Evolutionary conservation across 2,329 filamentous ascomycete species (phyloP).

Genomic region (Phaeosphaeria sp.): DNA sequence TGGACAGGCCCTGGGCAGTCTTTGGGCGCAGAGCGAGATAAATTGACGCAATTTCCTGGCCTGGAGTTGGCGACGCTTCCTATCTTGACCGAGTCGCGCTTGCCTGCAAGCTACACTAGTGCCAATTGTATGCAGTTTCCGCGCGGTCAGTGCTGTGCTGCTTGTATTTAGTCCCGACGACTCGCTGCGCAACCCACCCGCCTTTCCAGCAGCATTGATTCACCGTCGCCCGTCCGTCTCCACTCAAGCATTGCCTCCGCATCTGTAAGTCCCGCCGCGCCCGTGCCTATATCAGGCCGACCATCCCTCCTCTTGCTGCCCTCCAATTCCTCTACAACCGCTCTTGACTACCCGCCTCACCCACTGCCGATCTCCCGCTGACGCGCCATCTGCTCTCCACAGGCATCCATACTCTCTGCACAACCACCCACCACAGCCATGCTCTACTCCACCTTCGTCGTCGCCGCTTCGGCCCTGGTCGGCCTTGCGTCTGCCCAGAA

Average conservation of each 20-base stretch:
- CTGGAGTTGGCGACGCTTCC: constrained; percentile 9
- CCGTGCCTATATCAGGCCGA: constrained; percentile 1
- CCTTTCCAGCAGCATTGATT: constrained; percentile 12
- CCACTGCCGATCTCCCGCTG: constrained; percentile 30
- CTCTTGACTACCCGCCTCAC: constrained; percentile 10
- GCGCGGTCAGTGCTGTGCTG: constrained; percentile 15
- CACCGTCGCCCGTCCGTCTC: background rate
- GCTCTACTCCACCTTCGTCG: constrained; percentile 56
- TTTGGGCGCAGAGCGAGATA: constrained; percentile 4
- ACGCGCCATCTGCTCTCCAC: constrained; percentile 18
- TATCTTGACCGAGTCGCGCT: constrained; percentile 21
- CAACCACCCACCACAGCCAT: constrained; percentile 54
- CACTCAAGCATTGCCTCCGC: constrained; percentile 3
- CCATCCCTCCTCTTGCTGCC: constrained; percentile 10
- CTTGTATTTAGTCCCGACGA: constrained; percentile 18
- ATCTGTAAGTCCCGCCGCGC: constrained; percentile 6
- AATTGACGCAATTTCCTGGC: constrained; percentile 26
- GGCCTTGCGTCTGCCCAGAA: constrained; percentile 55
- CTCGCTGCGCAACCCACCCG: constrained; percentile 19
- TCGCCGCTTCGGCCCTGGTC: constrained; percentile 56
- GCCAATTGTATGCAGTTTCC: constrained; percentile 21
- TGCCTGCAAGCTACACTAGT: constrained; percentile 1
- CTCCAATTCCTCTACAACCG: constrained; percentile 7
- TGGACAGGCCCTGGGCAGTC: background rate
- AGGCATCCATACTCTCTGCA: constrained; percentile 48